A percentile compares a stretch with the other conserved stretches of the same genome.
Evolutionary conservation across 192 early-diverging fungal genomes (phyloP).

Genomic region (Backusella sp.): DNA sequence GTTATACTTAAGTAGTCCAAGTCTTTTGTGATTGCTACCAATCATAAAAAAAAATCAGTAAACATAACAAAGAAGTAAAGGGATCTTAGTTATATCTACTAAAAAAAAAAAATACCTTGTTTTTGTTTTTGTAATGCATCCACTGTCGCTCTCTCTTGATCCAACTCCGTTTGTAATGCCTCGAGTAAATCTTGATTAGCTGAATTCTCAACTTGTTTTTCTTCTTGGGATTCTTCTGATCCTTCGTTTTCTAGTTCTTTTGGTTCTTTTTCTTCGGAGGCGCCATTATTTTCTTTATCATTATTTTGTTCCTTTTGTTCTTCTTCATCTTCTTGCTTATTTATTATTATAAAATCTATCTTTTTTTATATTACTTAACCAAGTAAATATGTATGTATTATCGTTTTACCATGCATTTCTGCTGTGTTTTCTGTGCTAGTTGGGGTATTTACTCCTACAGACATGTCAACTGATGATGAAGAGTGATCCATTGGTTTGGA

Average conservation of each 20-base stretch:
- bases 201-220: neutral
- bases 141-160: constrained; percentile 15
- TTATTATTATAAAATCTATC: constrained; percentile 4
- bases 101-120: constrained; percentile 18
- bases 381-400: neutral
- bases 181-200: neutral
- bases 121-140: constrained; percentile 33
- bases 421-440: neutral
- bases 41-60: neutral
- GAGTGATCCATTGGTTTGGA: neutral
- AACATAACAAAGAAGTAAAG: neutral
- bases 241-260: neutral
- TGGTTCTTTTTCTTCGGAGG: neutral
- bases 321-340: neutral
- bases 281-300: neutral
- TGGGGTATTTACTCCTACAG: neutral
- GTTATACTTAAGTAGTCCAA: constrained; percentile 33
- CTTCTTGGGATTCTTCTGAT: neutral
- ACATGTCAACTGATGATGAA: neutral
- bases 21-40: constrained; percentile 30
- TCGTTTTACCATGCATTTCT: neutral
- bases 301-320: neutral
- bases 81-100: neutral
- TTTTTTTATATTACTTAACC: neutral
- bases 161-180: constrained; percentile 10